Evolutionary conservation across 163 green algal genomes (phyloP).

Genomic region (Coccomyxa subellipsoidea): DNA sequence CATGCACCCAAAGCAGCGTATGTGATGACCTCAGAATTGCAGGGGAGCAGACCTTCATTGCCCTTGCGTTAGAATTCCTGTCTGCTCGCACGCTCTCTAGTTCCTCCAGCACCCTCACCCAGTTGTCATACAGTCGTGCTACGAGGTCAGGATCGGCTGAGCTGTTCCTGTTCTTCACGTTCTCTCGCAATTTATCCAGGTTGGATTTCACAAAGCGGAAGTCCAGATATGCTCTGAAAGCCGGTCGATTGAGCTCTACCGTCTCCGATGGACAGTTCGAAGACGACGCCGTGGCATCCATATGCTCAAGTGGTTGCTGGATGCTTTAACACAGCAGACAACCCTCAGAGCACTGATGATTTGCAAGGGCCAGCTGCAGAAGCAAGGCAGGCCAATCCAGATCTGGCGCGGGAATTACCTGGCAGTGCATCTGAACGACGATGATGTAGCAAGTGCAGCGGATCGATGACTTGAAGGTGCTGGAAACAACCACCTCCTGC

Average conservation of each 20-base stretch:
- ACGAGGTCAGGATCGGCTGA: slow-evolving; percentile 69
- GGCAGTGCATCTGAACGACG: neutral
- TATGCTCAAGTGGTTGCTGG: neutral
- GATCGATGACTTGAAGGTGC: neutral
- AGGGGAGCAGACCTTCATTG: slow-evolving; percentile 81
- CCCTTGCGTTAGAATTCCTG: slow-evolving; percentile 82
- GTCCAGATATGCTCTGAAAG: slow-evolving; percentile 80
- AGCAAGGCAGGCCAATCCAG: no score
- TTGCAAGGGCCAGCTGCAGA: no score
- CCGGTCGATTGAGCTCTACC: neutral
- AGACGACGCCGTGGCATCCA: neutral
- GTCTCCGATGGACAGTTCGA: neutral
- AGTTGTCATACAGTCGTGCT: slow-evolving; percentile 82
- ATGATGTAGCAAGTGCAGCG: neutral
- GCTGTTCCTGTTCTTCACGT: slow-evolving; percentile 65
- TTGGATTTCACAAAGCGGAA: slow-evolving; percentile 92
- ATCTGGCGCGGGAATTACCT: no score
- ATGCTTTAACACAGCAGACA: neutral
- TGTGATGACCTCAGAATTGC: no score
- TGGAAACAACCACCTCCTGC: neutral
- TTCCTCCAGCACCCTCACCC: slow-evolving; percentile 55
- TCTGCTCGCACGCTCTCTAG: slow-evolving; percentile 64
- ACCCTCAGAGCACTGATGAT: neutral
- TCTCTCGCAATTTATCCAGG: slow-evolving; percentile 65
- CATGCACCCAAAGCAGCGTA: no score